These are phyloP conservation scores for Calonectria honghensis DNA, from an alignment of 2,329 filamentous ascomycete genomes.

Conservation along the genomic window DNA sequence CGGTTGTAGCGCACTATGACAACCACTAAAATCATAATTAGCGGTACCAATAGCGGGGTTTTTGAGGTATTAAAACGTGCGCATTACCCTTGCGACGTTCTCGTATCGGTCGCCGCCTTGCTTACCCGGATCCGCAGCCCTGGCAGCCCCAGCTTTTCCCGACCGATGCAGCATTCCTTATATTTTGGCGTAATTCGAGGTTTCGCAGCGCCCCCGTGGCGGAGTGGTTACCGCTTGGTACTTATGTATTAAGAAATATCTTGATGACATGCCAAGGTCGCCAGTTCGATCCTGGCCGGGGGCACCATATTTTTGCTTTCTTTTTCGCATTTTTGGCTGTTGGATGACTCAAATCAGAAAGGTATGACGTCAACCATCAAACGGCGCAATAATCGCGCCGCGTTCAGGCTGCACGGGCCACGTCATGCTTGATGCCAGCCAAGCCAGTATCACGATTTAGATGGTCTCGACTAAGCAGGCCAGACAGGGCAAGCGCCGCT, in stretches of 20 bases:
- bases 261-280: constrained; percentile 37
- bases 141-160: not conserved
- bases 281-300: constrained; percentile 39
- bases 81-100: not conserved
- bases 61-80: not conserved
- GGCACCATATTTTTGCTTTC: constrained; percentile 26
- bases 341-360: not conserved
- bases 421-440: not conserved
- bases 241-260: constrained; percentile 31
- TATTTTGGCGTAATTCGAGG: not conserved
- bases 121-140: not conserved
- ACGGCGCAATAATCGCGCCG: not conserved
- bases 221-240: constrained; percentile 37
- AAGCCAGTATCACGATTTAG: no score
- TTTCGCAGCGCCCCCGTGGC: constrained; percentile 32
- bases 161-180: not conserved
- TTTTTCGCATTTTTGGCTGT: not conserved
- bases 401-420: not conserved
- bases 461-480: no score
- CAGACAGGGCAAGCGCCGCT: no score
- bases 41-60: not conserved
- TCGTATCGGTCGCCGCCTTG: not conserved
- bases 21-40: not conserved
- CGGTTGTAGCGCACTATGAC: not conserved
- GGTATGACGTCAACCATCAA: constrained; percentile 5